Conservation (phyloP, 345 rosid species). For the Eutrema heterophyllum region DNA sequence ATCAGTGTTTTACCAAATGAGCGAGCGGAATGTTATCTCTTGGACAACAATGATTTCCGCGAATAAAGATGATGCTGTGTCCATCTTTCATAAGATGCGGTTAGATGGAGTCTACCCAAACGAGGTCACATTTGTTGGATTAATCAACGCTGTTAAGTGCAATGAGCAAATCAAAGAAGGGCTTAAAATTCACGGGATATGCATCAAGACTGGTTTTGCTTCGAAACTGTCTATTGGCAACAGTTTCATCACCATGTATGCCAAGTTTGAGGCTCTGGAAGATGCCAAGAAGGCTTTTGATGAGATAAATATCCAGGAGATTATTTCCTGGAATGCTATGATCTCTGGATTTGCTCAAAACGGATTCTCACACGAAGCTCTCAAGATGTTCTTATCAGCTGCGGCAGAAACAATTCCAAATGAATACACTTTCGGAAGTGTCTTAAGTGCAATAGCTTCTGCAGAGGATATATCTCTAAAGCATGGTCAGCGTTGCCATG, state of each 20-base stretch:
- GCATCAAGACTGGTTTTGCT: conserved; percentile 47
- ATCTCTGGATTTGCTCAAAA: conserved; percentile 79
- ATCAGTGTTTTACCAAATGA: conserved; percentile 51
- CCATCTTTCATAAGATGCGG: conserved; percentile 62
- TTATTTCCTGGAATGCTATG: conserved; percentile 78
- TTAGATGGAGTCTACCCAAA: conserved; percentile 67
- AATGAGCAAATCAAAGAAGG: conserved; percentile 50
- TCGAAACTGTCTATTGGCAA: conserved; percentile 54
- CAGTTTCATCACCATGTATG: conserved; percentile 84
- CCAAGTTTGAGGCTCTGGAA: conserved; percentile 54
- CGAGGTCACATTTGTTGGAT: conserved; percentile 66
- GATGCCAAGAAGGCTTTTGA: conserved; percentile 55
- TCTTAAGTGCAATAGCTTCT: conserved; percentile 69
- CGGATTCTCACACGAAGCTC: conserved; percentile 52
- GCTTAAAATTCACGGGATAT: conserved; percentile 53
- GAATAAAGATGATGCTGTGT: conserved; percentile 46
- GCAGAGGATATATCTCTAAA: conserved; percentile 73
- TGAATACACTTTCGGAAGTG: conserved; percentile 78
- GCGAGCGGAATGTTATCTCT: conserved; percentile 63
- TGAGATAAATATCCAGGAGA: conserved; percentile 48
- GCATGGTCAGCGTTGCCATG: conserved; percentile 75
- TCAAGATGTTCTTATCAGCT: conserved; percentile 42
- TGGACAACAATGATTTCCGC: conserved; percentile 85
- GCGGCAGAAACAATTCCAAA: conserved; percentile 49
- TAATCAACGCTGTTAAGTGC: conserved; percentile 51